Base-by-base conservation (phyloP, 1,284 basidiomycete genomes). In the Marasmius sp. region DNA sequence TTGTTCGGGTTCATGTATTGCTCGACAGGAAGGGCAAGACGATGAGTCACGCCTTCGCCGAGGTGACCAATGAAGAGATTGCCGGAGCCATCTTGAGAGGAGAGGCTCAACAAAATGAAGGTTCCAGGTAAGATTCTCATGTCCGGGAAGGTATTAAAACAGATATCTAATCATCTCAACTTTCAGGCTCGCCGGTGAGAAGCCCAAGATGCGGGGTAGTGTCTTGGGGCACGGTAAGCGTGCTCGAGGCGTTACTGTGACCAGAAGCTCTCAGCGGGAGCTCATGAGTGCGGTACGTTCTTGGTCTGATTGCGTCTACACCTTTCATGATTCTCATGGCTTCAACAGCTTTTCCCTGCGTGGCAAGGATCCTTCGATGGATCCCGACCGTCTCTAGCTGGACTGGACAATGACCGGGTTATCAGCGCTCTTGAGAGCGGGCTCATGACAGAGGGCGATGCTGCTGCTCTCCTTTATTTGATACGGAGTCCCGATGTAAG, bases 21-120 rank as follows among this genome's bases (percentile, higher is more conserved):
- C 81, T 93, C 55, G 91, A 93, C 67, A 78, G 82, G 45, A 87
- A 88, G 67, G 91, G 91, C 47, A 93, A 93, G 74, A 93, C 91
- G 0, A 78, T 88, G 59, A 91, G 87, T 64, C 91, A 93, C 72
- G 91, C 91, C 1, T 93, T 86, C 65, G 87, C 89, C 14, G 91
- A 93, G 71, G 83, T 92, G 65, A 74, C 76, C 18, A 78, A 81
- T 61, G 81, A 85, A 37, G 80, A 82, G 3, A 81, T 81, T 22
- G 88, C 89, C 8, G 84, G 86, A 55, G 80, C 83, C 37, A 87
- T 90, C 39, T 77, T 93, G 10, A 80, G 91, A 11, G 83, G 84
- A 8, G 87, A 83, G 67, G 73, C 73, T 38, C 65, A 70, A 11
- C 66, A 69, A 3, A 62, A 61, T n/a, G 66, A 63, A 41, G 39